phyloP scores from a whole-genome alignment of 1,139 yeast genomes.

The Magnusiomyces suaveolens region DNA sequence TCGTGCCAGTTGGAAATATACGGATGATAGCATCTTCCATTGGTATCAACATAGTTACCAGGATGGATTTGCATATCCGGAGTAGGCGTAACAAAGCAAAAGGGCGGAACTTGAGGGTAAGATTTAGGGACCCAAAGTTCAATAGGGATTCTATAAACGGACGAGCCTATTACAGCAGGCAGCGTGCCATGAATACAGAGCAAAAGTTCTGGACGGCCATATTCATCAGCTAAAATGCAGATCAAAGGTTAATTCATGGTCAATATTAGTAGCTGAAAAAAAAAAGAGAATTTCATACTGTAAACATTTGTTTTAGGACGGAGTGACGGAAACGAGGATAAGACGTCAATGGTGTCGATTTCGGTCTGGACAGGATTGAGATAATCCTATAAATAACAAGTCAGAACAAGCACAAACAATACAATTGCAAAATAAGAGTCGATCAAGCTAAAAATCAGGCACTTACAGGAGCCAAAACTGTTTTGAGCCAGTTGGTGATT shows the following conservation, averaged over 20 bases:
- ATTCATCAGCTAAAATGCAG: constrained; percentile 39
- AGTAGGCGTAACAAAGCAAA: constrained; percentile 48
- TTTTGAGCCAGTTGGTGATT: constrained; percentile 49
- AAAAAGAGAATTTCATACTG: constrained; percentile 25
- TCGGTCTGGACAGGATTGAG: constrained; percentile 44
- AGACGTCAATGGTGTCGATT: constrained; percentile 49
- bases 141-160: constrained; percentile 43
- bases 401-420: no score
- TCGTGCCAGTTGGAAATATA: constrained; percentile 50
- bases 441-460: neutral
- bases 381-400: constrained; percentile 37
- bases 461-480: constrained; percentile 42
- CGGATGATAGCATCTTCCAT: constrained; percentile 67
- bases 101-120: constrained; percentile 59
- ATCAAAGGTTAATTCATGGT: no score
- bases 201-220: constrained; percentile 52
- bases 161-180: constrained; percentile 30
- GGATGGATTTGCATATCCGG: constrained; percentile 44
- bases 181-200: constrained; percentile 56
- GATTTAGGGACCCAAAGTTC: constrained; percentile 68
- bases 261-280: no score
- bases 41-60: constrained; percentile 61
- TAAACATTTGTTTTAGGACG: constrained; percentile 64
- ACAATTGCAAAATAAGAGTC: neutral
- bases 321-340: constrained; percentile 44